phyloP scores from a whole-genome alignment of 305 asterid genomes.

The Fraxinus velutina region DNA sequence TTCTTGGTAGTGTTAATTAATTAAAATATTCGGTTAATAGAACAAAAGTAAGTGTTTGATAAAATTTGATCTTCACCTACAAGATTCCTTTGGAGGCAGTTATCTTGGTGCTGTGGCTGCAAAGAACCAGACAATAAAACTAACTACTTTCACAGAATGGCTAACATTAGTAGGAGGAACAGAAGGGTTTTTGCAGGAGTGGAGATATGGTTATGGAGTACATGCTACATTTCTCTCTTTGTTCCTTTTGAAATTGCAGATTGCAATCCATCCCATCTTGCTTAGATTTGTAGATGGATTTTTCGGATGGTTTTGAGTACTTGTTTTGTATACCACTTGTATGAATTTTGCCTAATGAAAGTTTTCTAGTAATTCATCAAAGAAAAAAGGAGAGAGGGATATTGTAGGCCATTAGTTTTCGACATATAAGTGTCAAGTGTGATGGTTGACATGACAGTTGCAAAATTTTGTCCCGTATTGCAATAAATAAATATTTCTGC shows the following conservation, averaged over 20 bases:
- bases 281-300: not conserved
- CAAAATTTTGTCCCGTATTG: not conserved
- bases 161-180: not conserved
- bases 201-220: not conserved
- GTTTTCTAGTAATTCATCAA: not conserved
- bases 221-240: not conserved
- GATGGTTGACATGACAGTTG: not conserved
- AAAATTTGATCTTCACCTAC: not conserved
- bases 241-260: not conserved
- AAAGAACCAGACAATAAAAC: not conserved
- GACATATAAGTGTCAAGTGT: not conserved
- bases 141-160: not conserved
- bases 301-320: not conserved
- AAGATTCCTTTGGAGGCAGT: not conserved
- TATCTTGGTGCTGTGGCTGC: not conserved
- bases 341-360: not conserved
- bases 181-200: not conserved
- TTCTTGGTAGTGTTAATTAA: not conserved
- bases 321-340: not conserved
- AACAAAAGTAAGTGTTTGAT: not conserved
- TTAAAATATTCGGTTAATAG: not conserved
- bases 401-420: not conserved
- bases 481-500: not conserved
- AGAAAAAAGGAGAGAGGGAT: not conserved
- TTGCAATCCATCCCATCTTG: not conserved